Evolutionary conservation across 805 yeast genomes (phyloP), one percentile per base, ranked within the genome.

Genomic region (Wickerhamiella spandovensis): DNA sequence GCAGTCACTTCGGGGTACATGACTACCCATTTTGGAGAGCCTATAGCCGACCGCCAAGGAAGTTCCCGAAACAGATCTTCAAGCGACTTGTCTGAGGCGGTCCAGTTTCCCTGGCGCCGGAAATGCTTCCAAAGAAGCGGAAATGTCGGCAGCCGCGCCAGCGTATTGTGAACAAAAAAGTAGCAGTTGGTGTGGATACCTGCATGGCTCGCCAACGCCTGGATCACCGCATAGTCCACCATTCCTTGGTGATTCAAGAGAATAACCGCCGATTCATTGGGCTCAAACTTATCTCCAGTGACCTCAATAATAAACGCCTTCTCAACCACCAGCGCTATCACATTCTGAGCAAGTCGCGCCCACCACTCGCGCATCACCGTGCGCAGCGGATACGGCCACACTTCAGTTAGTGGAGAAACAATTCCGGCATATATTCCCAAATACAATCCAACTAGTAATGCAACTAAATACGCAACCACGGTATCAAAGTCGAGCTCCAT

Each of bases 1-100:
- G 49, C 46, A 1, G 83, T 84, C 4, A 84, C 95, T 64, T 89
- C 97, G 0, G 97, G 97, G 56, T 88, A 88, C 8, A 84, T 55
- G 0, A 81, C 78, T 0, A 87, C 57, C 85, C 94, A 54, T 18
- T 53, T 57, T n/a, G 51, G 48, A 5, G 48, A 15, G 50, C 54
- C 22, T 47, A 53, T 22, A 35, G 48, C 43, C 25, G 48, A 10
- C 24, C 43, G 49, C 38, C 49, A n/a, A 47, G 60, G 44, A 48
- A 57, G 47, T 4, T 53, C 53, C 20, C 42, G n/a, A 18, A 58
- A 51, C 12, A 47, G 44, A 20, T 46, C 47, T n/a, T 48, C 48
- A 21, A 57, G 53, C 20, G 15, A 38, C 13, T 28, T 44, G 23
- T 24, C 41, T 4, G 61, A 54, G 12, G 60, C 53, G 2, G 48